Evolutionary conservation across 768 basidiomycete species (phyloP).

Genomic region (Kwoniella botswanensis): DNA sequence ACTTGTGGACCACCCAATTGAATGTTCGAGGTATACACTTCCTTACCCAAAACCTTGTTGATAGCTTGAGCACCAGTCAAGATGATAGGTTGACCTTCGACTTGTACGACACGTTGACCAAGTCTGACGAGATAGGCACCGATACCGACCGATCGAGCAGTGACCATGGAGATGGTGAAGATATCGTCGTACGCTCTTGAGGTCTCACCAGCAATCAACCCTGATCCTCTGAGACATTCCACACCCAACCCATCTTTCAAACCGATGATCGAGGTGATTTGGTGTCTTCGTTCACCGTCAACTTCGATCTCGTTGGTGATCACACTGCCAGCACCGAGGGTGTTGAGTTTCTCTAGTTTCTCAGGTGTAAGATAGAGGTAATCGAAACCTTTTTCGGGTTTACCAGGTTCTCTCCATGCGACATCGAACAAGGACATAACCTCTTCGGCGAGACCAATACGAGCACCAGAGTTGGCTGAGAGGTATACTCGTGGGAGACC

Average conservation of each 20-base stretch:
- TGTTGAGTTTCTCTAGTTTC: slow-evolving; percentile 84
- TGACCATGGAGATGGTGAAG: slow-evolving; percentile 98
- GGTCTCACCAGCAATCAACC: slow-evolving; percentile 97
- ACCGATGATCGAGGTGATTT: slow-evolving; percentile 95
- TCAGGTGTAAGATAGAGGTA: slow-evolving; percentile 96
- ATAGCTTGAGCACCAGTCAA: slow-evolving; percentile 94
- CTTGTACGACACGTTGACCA: slow-evolving; percentile 96
- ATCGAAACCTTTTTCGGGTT: slow-evolving; percentile 92
- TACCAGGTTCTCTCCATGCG: slow-evolving; percentile 80
- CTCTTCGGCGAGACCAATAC: slow-evolving; percentile 95
- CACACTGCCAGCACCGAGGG: slow-evolving; percentile 78
- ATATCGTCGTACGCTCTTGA: slow-evolving; percentile 99
- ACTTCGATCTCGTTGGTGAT: slow-evolving; percentile 83
- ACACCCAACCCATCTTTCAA: slow-evolving; percentile 97
- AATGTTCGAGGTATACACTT: slow-evolving; percentile 97
- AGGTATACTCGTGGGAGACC: slow-evolving; percentile 96
- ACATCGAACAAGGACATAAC: slow-evolving; percentile 82
- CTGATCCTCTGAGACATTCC: slow-evolving; percentile 92
- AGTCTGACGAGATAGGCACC: slow-evolving; percentile 98
- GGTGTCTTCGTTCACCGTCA: slow-evolving; percentile 83
- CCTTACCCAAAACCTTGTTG: slow-evolving; percentile 98
- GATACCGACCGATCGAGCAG: slow-evolving; percentile 97
- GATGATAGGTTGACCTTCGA: slow-evolving; percentile 99
- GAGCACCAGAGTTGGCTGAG: slow-evolving; percentile 97
- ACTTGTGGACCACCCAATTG: slow-evolving; percentile 97